Percentiles rank a stretch among this genome's conserved stretches.
Conservation (phyloP, 1,284 basidiomycete genomes). For the Exobasidium rhododendri region DNA sequence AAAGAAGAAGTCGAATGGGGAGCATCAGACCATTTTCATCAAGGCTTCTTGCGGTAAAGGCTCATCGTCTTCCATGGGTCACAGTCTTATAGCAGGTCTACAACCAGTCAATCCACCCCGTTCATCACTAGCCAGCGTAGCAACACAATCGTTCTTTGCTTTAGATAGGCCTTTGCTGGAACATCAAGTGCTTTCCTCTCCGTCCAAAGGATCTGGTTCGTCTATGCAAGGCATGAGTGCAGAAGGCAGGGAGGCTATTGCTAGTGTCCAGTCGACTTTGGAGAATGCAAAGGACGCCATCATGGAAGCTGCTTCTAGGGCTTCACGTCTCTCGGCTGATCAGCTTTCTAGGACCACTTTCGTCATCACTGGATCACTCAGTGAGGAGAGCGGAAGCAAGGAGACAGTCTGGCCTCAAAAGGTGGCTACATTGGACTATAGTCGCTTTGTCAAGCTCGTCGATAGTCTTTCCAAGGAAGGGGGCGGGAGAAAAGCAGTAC, state of each 20-base stretch:
- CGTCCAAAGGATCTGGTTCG: slow-evolving; percentile 16
- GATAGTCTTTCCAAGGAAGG: slow-evolving; percentile 21
- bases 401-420: not conserved
- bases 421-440: slow-evolving; percentile 8
- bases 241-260: too few relatives aligned
- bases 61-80: not conserved
- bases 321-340: slow-evolving; percentile 12
- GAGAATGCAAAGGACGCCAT: slow-evolving; percentile 24
- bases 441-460: slow-evolving; percentile 33
- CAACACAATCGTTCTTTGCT: slow-evolving; percentile 38
- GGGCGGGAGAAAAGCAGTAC: slow-evolving; percentile 25
- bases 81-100: not conserved
- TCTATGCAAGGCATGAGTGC: slow-evolving; percentile 21
- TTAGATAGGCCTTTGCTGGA: slow-evolving; percentile 34
- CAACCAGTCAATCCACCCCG: slow-evolving; percentile 32
- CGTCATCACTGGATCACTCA: not conserved
- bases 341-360: not conserved
- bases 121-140: slow-evolving; percentile 26
- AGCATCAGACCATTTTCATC: not conserved
- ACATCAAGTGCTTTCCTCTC: slow-evolving; percentile 27
- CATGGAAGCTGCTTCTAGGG: slow-evolving; percentile 19
- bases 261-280: slow-evolving; percentile 23
- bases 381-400: not conserved
- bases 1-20: not conserved
- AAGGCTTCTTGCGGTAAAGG: not conserved